Conservation (phyloP, 257 asterid genomes). For the Nicotiana noctiflora region DNA sequence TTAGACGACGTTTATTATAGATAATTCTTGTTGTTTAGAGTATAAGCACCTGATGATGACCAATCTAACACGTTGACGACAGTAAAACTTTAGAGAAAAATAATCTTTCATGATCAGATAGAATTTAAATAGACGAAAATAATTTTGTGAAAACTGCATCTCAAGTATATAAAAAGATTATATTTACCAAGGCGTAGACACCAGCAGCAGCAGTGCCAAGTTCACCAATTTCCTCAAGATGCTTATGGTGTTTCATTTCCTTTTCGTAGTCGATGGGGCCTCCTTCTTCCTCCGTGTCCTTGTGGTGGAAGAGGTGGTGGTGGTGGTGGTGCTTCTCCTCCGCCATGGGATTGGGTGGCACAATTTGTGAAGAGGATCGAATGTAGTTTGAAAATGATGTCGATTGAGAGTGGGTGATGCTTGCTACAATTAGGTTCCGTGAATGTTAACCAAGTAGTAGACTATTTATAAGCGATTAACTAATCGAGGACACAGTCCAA, state of each 20-base stretch:
- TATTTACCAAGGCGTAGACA: conserved; percentile 22
- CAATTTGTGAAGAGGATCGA: no score
- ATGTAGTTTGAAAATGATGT: background rate
- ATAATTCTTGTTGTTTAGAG: background rate
- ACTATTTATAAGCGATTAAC: background rate
- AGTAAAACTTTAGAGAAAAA: background rate
- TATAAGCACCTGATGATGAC: background rate
- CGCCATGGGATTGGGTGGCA: conserved; percentile 2
- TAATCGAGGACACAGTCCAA: background rate
- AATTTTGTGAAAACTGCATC: background rate
- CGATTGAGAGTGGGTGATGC: background rate
- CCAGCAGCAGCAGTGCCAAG: conserved; percentile 23
- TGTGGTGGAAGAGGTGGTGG: conserved; percentile 31
- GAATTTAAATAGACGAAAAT: background rate
- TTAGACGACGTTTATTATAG: background rate
- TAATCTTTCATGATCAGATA: background rate
- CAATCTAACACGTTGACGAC: background rate
- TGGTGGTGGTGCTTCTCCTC: conserved; percentile 40
- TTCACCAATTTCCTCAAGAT: conserved; percentile 16
- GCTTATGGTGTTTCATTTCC: conserved; percentile 23
- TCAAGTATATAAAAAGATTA: background rate
- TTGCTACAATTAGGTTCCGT: background rate
- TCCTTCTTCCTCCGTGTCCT: conserved; percentile 16
- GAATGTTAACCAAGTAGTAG: background rate
- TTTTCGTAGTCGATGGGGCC: conserved; percentile 16